Evolutionary conservation across 495 filamentous ascomycete genomes (phyloP).

Genomic region (Neurospora hispaniola): DNA sequence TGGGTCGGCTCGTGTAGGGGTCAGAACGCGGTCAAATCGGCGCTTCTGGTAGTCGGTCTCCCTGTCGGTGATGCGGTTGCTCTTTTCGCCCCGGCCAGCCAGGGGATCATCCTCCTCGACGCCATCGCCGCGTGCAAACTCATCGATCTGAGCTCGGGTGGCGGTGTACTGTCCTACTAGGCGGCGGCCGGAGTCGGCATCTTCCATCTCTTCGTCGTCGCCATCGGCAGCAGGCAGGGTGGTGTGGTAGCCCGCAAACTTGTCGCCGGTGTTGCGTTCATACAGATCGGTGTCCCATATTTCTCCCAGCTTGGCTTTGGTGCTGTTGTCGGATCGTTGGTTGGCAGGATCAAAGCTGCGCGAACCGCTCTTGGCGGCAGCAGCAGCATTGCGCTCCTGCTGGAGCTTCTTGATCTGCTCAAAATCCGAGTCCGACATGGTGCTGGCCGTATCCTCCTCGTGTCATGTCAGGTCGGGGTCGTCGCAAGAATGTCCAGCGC

Average conservation of each 20-base stretch:
- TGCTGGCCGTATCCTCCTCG: constrained; percentile 10
- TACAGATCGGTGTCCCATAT: constrained; percentile 90
- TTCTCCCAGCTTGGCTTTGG: constrained; percentile 91
- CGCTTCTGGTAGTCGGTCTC: constrained; percentile 98
- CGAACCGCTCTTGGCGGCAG: constrained; percentile 74
- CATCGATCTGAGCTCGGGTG: constrained; percentile 79
- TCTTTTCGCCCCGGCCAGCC: constrained; percentile 69
- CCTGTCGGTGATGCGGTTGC: constrained; percentile 77
- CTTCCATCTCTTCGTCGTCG: constrained; percentile 76
- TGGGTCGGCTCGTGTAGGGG: constrained; percentile 79
- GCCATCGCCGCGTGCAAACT: constrained; percentile 76
- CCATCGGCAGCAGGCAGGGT: constrained; percentile 75
- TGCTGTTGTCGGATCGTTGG: constrained; percentile 83
- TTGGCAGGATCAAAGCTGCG: constrained; percentile 75
- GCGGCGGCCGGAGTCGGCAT: constrained; percentile 60
- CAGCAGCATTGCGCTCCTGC: constrained; percentile 82
- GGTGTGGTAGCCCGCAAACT: constrained; percentile 82
- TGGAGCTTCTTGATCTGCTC: constrained; percentile 74
- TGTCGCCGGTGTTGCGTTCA: constrained; percentile 62
- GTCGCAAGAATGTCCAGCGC: background rate
- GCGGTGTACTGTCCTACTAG: constrained; percentile 97
- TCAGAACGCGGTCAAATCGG: constrained; percentile 75
- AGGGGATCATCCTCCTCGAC: constrained; percentile 90
- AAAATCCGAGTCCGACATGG: constrained; percentile 65
- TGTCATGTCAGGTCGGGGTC: background rate